Percentiles rank a stretch among this genome's conserved stretches.
Conservation (phyloP, 2,329 filamentous ascomycete species). For the Epichloe coenophiala region DNA sequence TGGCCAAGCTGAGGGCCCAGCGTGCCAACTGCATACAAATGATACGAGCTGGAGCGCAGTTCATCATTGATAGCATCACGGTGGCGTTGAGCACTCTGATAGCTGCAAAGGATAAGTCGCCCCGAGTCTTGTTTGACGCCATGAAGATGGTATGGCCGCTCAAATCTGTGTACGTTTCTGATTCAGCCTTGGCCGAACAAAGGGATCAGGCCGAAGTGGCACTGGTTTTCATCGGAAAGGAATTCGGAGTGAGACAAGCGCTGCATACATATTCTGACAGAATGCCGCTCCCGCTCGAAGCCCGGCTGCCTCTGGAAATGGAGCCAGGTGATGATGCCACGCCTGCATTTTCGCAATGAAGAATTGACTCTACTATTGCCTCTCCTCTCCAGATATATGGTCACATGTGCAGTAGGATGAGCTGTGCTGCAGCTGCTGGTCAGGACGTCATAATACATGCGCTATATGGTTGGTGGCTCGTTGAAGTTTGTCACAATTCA, state of each 20-base stretch:
- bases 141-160: slow-evolving; percentile 26
- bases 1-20: slow-evolving; percentile 14
- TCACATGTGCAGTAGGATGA: no score
- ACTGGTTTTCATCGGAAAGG: slow-evolving; percentile 20
- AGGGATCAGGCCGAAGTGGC: slow-evolving; percentile 14
- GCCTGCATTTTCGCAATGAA: not conserved
- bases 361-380: not conserved
- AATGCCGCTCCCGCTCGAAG: slow-evolving; percentile 14
- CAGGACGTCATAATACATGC: no score
- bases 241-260: slow-evolving; percentile 24
- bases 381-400: no score
- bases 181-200: slow-evolving; percentile 16
- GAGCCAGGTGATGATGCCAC: not conserved
- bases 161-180: slow-evolving; percentile 16
- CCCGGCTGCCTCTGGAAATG: slow-evolving; percentile 11
- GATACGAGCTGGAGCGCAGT: slow-evolving; percentile 15
- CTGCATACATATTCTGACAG: slow-evolving; percentile 12
- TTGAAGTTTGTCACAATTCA: no score
- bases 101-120: slow-evolving; percentile 15
- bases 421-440: no score
- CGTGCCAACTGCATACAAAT: slow-evolving; percentile 15
- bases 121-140: slow-evolving; percentile 22
- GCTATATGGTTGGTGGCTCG: no score
- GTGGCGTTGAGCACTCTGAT: slow-evolving; percentile 13
- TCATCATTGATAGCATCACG: slow-evolving; percentile 16